Evolutionary conservation across 2,329 filamentous ascomycete species (phyloP), one percentile per base, ranked within the genome.

Genomic region (Ophiostoma sp.): DNA sequence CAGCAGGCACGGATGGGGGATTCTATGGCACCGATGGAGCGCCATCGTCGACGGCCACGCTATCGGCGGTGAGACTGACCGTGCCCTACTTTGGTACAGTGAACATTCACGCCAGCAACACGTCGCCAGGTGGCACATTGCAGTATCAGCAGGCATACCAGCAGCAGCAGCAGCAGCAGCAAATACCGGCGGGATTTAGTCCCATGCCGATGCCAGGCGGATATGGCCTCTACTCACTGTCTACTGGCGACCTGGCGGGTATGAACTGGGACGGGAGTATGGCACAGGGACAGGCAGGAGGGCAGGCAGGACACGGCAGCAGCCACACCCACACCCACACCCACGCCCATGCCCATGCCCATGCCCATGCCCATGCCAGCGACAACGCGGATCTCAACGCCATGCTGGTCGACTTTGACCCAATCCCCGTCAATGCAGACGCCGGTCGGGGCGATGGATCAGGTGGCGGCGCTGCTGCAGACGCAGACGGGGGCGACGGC

Each of bases 41-140:
- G n/a, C 36, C 36, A 4, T 6, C 23, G 64, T 27, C 68, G 4
- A 60, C 54, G 2, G 27, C 67, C 10, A 39, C 60, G 5, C 35
- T 44, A 1, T 71, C 72, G 3, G 33, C 71, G 0, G 74, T 84
- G 44, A 78, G 79, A 5, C 77, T 84, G 7, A 80, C 79, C 52
- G 79, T 84, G 2, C 83, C 83, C 0, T 83, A 82, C 72, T 76
- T 84, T 2, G 83, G 83, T 33, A 82, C 80, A 1, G 78, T 84
- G 60, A 83, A 80, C 71, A 82, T 84, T 72, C 80, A 79, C 64
- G 65, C 65, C 39, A 67, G 27, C 65, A 48, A 41, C n/a, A 23
- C 36, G 10, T 31, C 39, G 11, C n/a, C 62, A n/a, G 13, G 10
- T 33, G n/a, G 54, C 31, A 1, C 68, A 52, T 11, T 52, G 41